Percentiles rank a stretch among this genome's conserved stretches.
phyloP scores from a whole-genome alignment of 2,329 filamentous ascomycete genomes.

The Berkeleyomyces rouxiae region DNA sequence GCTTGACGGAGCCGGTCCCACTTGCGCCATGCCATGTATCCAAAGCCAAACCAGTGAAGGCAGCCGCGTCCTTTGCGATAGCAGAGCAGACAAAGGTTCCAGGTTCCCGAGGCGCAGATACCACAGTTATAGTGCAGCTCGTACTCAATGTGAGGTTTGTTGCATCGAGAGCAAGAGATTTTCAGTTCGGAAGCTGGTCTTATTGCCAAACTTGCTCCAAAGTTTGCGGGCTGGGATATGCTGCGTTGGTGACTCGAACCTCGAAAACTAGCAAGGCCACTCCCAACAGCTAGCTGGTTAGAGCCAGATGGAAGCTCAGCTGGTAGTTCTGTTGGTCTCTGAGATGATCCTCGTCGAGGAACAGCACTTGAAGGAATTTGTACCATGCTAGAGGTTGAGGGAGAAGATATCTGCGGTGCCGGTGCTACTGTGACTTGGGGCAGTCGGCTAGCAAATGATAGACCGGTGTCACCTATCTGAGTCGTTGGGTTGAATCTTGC shows the following conservation, averaged over 20 bases:
- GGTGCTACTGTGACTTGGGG: constrained; percentile 5
- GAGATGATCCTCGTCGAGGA: background rate
- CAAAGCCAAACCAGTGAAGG: constrained; percentile 77
- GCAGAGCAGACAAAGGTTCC: constrained; percentile 66
- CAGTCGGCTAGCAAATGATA: constrained; percentile 7
- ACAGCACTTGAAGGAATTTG: background rate
- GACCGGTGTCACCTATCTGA: background rate
- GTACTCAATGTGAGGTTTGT: constrained; percentile 59
- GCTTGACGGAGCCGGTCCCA: constrained; percentile 39
- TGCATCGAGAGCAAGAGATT: constrained; percentile 57
- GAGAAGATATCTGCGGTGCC: background rate
- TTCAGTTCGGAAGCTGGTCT: constrained; percentile 39
- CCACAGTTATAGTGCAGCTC: constrained; percentile 72
- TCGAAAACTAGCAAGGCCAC: background rate
- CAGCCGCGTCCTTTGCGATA: constrained; percentile 66
- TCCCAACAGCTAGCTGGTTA: background rate
- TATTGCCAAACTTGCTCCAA: background rate
- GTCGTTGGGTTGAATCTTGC: background rate
- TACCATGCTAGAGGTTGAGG: background rate
- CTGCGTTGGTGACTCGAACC: constrained; percentile 1
- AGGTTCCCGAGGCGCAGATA: constrained; percentile 51
- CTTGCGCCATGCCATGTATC: constrained; percentile 48
- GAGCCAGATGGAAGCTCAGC: background rate
- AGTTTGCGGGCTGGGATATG: background rate
- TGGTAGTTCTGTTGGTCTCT: background rate